Evolutionary conservation across 495 filamentous ascomycete genomes (phyloP).

Genomic region (Pyrenopolyporus hunteri): DNA sequence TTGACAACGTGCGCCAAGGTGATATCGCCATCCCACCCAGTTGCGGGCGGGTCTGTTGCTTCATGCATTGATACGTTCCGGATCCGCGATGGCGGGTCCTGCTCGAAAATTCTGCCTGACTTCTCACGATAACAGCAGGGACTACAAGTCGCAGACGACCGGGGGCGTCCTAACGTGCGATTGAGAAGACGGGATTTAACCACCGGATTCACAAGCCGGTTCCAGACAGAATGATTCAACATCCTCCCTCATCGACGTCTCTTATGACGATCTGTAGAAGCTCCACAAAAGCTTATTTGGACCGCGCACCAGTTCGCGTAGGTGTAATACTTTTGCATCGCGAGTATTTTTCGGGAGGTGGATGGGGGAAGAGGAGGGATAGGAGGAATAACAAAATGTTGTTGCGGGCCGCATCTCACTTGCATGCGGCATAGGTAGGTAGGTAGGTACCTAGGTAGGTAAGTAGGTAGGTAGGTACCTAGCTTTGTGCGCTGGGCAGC

Average conservation of each 20-base stretch:
- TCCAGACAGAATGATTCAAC: slow-evolving; percentile 10
- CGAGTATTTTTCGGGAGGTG: background rate
- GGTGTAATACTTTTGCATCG: slow-evolving; percentile 2
- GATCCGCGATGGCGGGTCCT: slow-evolving; percentile 38
- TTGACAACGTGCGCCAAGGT: slow-evolving; percentile 38
- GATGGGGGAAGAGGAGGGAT: background rate
- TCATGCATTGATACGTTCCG: slow-evolving; percentile 37
- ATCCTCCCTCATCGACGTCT: slow-evolving; percentile 15
- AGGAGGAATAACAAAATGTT: too few relatives aligned
- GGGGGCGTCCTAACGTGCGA: slow-evolving; percentile 4
- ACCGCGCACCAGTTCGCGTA: slow-evolving; percentile 29
- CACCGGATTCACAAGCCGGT: too few relatives aligned
- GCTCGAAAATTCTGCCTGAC: slow-evolving; percentile 10
- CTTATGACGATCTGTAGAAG: slow-evolving; percentile 29
- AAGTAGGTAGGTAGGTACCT: too few relatives aligned
- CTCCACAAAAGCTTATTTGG: slow-evolving; percentile 46
- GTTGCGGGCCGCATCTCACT: slow-evolving; percentile 23
- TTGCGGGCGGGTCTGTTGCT: slow-evolving; percentile 32
- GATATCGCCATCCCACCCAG: slow-evolving; percentile 24
- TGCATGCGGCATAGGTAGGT: slow-evolving; percentile 15
- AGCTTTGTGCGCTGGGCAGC: too few relatives aligned
- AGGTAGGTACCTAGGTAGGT: too few relatives aligned
- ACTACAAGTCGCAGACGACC: slow-evolving; percentile 12
- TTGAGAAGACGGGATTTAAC: too few relatives aligned
- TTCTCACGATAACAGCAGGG: slow-evolving; percentile 5